Evolutionary conservation across 495 filamentous ascomycete genomes (phyloP).

Genomic region (Cercophora scortea): DNA sequence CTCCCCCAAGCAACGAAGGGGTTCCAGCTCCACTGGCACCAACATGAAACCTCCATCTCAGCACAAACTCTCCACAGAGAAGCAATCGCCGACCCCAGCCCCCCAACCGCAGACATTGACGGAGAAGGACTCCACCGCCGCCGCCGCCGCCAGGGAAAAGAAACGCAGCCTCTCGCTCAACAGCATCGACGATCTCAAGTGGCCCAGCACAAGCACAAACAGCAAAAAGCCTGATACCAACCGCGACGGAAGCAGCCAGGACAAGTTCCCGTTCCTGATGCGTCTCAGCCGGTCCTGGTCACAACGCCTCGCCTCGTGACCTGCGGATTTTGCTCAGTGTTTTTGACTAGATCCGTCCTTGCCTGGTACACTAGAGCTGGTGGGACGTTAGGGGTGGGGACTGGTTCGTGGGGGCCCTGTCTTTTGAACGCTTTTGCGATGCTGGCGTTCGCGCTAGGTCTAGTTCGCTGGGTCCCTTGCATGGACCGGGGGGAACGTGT

Average conservation of each 20-base stretch:
- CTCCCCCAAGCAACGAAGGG: too few species aligned
- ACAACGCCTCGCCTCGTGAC: neutral
- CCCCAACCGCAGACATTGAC: neutral
- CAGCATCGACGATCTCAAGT: conserved; percentile 3
- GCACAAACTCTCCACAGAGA: neutral
- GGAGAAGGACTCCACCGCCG: neutral
- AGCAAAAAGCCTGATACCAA: too few species aligned
- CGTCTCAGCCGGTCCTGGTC: neutral
- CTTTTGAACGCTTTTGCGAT: too few species aligned
- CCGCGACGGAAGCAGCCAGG: neutral
- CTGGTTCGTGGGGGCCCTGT: too few species aligned
- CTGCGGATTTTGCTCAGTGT: too few species aligned
- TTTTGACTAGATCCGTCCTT: too few species aligned
- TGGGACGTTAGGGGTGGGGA: too few species aligned
- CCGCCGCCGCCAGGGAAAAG: neutral
- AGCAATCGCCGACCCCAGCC: neutral
- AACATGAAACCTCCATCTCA: neutral
- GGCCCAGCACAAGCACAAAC: neutral
- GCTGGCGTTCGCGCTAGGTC: too few species aligned
- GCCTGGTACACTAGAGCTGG: too few species aligned
- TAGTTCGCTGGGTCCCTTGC: too few species aligned
- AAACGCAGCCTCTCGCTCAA: conserved; percentile 3
- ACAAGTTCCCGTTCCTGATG: neutral
- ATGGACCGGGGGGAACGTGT: too few species aligned
- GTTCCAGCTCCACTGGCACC: neutral